Base-by-base conservation (phyloP, 2,329 filamentous ascomycete species). In the Pseudogymnoascus sp. region DNA sequence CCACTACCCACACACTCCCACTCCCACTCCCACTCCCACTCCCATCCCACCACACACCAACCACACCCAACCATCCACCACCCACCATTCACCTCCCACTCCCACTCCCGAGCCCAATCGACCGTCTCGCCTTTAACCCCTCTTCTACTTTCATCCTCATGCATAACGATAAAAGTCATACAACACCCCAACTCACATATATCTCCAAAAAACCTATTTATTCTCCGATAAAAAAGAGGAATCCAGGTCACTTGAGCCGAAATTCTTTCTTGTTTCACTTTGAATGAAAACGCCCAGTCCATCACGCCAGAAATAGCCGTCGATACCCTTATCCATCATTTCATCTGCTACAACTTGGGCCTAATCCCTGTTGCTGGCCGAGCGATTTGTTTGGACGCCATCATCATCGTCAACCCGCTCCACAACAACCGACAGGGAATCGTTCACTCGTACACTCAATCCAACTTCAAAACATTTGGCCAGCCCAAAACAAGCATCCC, bases 351-450 rank as follows among this genome's bases (percentile, higher is more conserved):
- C 33, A 33, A 31, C 46, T 56, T 31, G 46, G 46, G 44, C 13
- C 13, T 56, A 33, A 56, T 56, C 46, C 46, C 46, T 56, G 46
- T 33, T 33, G 46, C 26, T 56, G 50, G 50, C 50, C 50, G 50
- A 33, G 50, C 50, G 50, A 56, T 56, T 56, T 56, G 50, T 56
- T 56, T 56, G 50, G 50, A 56, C 50, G 29, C 50, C 50, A 56
- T 56, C 50, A 56, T 56, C 50, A 33, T 56, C 50, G 29, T 56
- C 50, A 56, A 56, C 50, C 21, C 26, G 26, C 44, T 56, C 50
- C 50, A 56, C 50, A 33, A 56, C 50, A 56, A 56, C n/a, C 50
- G 50, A 33, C 50, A 56, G 50, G 50, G 50, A 33, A 56, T 56
- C 50, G 9, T 7, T 33, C 29, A 4, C 29, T 56, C 50, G n/a